Evolutionary conservation across 2,329 filamentous ascomycete genomes (phyloP).

Genomic region (Ophiostoma pallidulum): DNA sequence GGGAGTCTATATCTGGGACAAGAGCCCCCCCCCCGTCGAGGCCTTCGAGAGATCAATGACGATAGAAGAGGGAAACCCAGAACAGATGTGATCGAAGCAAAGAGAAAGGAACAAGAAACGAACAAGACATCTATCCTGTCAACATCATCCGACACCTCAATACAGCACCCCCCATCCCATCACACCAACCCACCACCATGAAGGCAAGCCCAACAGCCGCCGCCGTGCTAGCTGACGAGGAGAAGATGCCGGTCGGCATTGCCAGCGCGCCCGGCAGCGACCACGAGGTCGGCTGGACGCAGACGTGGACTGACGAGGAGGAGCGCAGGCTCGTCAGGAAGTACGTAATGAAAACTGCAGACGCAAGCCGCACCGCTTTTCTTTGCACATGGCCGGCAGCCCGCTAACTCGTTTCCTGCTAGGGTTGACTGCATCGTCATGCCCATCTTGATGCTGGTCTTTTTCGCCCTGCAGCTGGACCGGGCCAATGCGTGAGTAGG

Average conservation of each 20-base stretch:
- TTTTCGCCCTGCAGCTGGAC: slow-evolving; percentile 34
- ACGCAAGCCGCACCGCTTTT: too few species aligned
- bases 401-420: too few species aligned
- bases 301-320: slow-evolving; percentile 8
- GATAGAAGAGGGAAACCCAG: neutral
- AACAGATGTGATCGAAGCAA: too few species aligned
- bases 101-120: too few species aligned
- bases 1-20: slow-evolving; percentile 8
- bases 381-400: too few species aligned
- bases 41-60: too few species aligned
- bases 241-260: neutral
- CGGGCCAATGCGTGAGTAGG: slow-evolving; percentile 26
- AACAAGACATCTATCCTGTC: too few species aligned
- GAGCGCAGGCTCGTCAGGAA: slow-evolving; percentile 7
- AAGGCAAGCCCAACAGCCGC: neutral
- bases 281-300: slow-evolving; percentile 2
- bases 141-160: too few species aligned
- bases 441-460: slow-evolving; percentile 32
- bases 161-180: too few species aligned
- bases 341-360: neutral
- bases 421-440: slow-evolving; percentile 31
- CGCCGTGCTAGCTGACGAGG: neutral
- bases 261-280: neutral
- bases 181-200: neutral
- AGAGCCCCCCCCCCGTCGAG: too few species aligned